Evolutionary conservation across 805 yeast species (phyloP).

Genomic region (Candida yuanshanica): DNA sequence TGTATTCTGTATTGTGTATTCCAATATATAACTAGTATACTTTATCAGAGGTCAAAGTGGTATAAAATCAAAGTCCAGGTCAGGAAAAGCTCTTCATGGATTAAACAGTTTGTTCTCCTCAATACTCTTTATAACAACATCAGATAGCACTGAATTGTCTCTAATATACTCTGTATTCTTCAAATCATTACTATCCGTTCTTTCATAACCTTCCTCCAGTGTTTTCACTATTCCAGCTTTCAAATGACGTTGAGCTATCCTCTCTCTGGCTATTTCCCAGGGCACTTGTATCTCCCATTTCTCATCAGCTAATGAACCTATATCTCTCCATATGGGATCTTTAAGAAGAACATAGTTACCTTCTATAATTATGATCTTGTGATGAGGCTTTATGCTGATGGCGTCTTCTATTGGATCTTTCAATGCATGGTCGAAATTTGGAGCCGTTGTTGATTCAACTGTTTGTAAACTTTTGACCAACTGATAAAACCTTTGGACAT

Average conservation of each 20-base stretch:
- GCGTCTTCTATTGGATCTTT: constrained; percentile 15
- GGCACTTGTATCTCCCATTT: constrained; percentile 10
- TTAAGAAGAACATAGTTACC: constrained; percentile 15
- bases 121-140: constrained; percentile 1
- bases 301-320: constrained; percentile 8
- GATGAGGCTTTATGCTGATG: constrained; percentile 6
- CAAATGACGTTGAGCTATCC: constrained; percentile 67
- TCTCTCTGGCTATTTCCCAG: constrained; percentile 40
- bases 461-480: constrained; percentile 23
- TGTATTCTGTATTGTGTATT: too few relatives aligned
- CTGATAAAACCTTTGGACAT: constrained; percentile 28
- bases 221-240: constrained; percentile 45
- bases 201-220: constrained; percentile 43
- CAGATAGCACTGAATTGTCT: not conserved
- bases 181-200: constrained; percentile 53
- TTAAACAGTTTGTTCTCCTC: not conserved
- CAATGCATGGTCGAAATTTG: constrained; percentile 13
- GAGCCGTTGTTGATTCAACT: constrained; percentile 29
- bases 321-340: constrained; percentile 14
- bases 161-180: constrained; percentile 40
- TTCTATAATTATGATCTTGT: constrained; percentile 15
- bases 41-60: too few relatives aligned
- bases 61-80: too few relatives aligned
- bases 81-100: too few relatives aligned
- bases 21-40: too few relatives aligned